These are phyloP conservation scores for Serendipita indica DNA, from an alignment of 768 basidiomycete genomes.

Conservation along the genomic window DNA sequence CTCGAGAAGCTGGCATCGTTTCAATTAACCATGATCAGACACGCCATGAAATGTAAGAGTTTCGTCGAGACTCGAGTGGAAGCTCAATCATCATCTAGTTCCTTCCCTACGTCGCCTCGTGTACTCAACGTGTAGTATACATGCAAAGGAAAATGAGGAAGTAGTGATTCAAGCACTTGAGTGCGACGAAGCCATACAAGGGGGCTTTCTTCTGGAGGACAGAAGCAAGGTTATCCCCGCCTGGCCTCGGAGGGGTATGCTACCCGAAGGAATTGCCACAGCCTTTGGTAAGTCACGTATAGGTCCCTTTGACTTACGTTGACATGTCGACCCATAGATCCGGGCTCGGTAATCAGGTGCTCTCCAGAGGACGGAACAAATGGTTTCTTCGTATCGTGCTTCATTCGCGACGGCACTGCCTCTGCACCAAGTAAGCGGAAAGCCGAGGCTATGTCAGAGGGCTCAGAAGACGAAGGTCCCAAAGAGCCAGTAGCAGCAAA, in stretches of 20 bases:
- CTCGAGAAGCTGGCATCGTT: conserved; percentile 74
- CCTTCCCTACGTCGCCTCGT: conserved; percentile 66
- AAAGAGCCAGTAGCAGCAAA: not conserved
- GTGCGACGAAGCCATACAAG: conserved; percentile 48
- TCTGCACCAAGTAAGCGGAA: not conserved
- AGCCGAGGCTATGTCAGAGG: not conserved
- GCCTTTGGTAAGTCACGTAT: not conserved
- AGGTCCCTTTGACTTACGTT: not conserved
- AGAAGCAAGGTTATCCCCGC: conserved; percentile 51
- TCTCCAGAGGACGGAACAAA: conserved; percentile 78
- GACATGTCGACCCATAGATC: conserved; percentile 28
- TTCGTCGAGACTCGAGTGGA: conserved; percentile 12
- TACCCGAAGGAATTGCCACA: conserved; percentile 42
- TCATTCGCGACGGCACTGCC: conserved; percentile 29
- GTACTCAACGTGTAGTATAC: conserved; percentile 95
- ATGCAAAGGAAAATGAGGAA: conserved; percentile 82
- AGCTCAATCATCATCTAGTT: conserved; percentile 32
- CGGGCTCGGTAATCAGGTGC: conserved; percentile 53
- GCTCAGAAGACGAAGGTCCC: not conserved
- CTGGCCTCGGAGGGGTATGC: conserved; percentile 71
- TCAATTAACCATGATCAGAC: conserved; percentile 79
- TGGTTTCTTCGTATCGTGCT: conserved; percentile 97
- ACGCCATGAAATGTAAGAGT: conserved; percentile 82
- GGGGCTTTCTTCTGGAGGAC: conserved; percentile 55
- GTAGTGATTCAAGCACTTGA: conserved; percentile 65